Evolutionary conservation across 306 rosid genomes (phyloP).

Genomic region (Crataegus laevigata): DNA sequence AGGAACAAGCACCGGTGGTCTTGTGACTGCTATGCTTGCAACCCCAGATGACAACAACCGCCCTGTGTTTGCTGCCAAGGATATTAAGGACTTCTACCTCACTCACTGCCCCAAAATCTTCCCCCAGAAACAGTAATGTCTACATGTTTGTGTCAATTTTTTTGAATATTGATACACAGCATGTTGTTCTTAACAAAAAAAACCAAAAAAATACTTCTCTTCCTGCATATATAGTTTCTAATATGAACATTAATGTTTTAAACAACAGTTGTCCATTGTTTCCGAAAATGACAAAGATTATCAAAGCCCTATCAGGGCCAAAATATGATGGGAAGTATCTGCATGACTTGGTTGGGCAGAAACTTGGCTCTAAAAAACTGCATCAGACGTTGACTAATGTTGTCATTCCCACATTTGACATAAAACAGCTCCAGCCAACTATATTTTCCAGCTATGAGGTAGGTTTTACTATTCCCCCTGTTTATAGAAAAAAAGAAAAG

Average conservation of each 20-base stretch:
- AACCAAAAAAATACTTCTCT: too few species aligned
- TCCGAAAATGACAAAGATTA: background rate
- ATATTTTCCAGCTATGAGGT: conserved; percentile 49
- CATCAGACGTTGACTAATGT: conserved; percentile 41
- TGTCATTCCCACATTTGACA: conserved; percentile 23
- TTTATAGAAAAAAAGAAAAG: background rate
- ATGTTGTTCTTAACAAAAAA: background rate
- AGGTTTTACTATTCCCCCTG: too few species aligned
- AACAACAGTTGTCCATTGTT: conserved; percentile 21
- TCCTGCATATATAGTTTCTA: background rate
- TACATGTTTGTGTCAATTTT: background rate
- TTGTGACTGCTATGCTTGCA: conserved; percentile 52
- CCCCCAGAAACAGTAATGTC: conserved; percentile 36
- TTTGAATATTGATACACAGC: background rate
- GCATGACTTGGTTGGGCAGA: conserved; percentile 18
- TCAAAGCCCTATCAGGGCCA: conserved; percentile 26
- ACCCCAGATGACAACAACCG: conserved; percentile 51
- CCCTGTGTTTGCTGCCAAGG: conserved; percentile 55
- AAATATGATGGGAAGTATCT: conserved; percentile 45
- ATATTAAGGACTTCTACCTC: conserved; percentile 53
- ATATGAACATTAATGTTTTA: background rate
- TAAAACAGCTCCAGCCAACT: conserved; percentile 32
- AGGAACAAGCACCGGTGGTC: conserved; percentile 63
- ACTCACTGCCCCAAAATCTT: conserved; percentile 48
- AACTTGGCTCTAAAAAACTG: conserved; percentile 22